Evolutionary conservation across 768 basidiomycete genomes (phyloP), one percentile per base, ranked within the genome.

Genomic region (Sporobolomyces roseus): DNA sequence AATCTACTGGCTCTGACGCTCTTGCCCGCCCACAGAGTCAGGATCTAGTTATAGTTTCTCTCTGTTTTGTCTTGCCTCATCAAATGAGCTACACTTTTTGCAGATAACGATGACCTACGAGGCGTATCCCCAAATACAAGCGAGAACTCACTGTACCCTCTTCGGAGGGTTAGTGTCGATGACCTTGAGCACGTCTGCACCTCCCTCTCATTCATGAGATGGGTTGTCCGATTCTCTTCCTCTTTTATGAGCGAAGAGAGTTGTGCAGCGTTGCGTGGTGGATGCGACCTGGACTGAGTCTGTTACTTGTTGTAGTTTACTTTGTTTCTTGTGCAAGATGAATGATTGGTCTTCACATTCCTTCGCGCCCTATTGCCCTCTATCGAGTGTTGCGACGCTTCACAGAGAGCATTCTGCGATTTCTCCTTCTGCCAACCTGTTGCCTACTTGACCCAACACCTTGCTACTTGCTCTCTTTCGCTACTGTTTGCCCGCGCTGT

Each of bases 181-280:
- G 58, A 60, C 58, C 58, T 60, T 60, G 45, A 60, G 45, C 45
- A 32, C 58, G 58, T 46, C 17, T 30, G 45, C 45, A 60, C 58
- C 58, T 60, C 58, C 45, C 58, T 21, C 45, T 60, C 45, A 43
- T 60, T 60, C 23, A 45, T 21, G 30, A 48, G 45, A 6, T 60
- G 58, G 45, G 58, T 49, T 60, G 58, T 60, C 58, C 29, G 45
- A 45, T 30, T 48, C 12, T 29, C 46, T 17, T 43, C 58, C 49
- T 25, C 41, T 23, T 9, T 45, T 45, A 23, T 30, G 45, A 46
- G n/a, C 10, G 58, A n/a, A 36, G 59, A 45, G 5, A 61, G 60
- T 54, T 67, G 66, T 67, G 54, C 66, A 50, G 45, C 66, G 66
- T 49, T 49, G 66, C 60, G 66, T 61, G 66, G 66, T 62, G 66